These are phyloP conservation scores for Pseudevernia furfuracea DNA, from an alignment of 495 filamentous ascomycete species.

Conservation along the genomic window DNA sequence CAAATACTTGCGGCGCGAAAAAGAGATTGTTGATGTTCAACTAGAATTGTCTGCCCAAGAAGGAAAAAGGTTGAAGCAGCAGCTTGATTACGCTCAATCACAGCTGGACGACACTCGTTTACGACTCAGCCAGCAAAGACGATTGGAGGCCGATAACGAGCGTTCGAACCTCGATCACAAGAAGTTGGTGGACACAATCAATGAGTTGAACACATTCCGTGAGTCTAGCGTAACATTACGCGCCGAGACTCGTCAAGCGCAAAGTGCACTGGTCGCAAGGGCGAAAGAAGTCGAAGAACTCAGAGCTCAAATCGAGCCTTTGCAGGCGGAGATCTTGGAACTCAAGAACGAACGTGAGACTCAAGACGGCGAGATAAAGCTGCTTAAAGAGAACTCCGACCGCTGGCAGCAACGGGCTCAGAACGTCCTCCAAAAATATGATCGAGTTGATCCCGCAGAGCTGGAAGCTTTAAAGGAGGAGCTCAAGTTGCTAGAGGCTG, in stretches of 20 bases:
- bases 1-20: slow-evolving; percentile 85
- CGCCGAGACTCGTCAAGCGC: slow-evolving; percentile 71
- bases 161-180: slow-evolving; percentile 67
- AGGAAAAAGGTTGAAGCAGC: slow-evolving; percentile 75
- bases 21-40: slow-evolving; percentile 94
- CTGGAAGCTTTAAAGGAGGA: slow-evolving; percentile 76
- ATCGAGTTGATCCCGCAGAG: slow-evolving; percentile 87
- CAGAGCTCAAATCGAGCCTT: slow-evolving; percentile 66
- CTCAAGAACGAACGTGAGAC: slow-evolving; percentile 71
- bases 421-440: slow-evolving; percentile 90
- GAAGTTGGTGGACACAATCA: slow-evolving; percentile 85
- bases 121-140: slow-evolving; percentile 80
- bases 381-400: slow-evolving; percentile 81
- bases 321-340: slow-evolving; percentile 68
- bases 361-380: slow-evolving; percentile 74
- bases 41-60: slow-evolving; percentile 83
- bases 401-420: slow-evolving; percentile 89
- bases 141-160: slow-evolving; percentile 62
- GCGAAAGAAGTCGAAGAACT: slow-evolving; percentile 65
- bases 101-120: slow-evolving; percentile 81
- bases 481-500: slow-evolving; percentile 54
- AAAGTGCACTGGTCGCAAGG: slow-evolving; percentile 66
- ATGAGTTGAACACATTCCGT: slow-evolving; percentile 87
- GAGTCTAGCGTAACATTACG: slow-evolving; percentile 87
- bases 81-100: slow-evolving; percentile 75